Percentiles rank a stretch among this genome's conserved stretches.
Conservation (phyloP, 768 basidiomycete genomes). For the Pisolithus tinctorius region DNA sequence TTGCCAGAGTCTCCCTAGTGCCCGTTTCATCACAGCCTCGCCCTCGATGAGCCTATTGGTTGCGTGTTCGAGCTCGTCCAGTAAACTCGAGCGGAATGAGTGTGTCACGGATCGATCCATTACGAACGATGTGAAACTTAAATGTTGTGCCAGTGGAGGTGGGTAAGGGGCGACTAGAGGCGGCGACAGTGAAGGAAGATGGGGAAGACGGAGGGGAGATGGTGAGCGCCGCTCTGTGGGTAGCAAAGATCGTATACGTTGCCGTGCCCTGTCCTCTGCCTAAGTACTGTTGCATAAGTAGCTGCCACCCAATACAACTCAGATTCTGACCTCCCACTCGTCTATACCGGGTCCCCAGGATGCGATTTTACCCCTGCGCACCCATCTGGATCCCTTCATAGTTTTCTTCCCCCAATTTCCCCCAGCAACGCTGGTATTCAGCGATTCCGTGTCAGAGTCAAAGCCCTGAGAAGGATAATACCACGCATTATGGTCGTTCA, state of each 20-base stretch:
- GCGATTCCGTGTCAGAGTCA: slow-evolving; percentile 57
- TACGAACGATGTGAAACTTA: slow-evolving; percentile 77
- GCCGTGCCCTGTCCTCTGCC: slow-evolving; percentile 80
- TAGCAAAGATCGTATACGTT: slow-evolving; percentile 64
- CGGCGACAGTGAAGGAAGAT: slow-evolving; percentile 73
- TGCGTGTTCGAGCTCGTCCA: slow-evolving; percentile 75
- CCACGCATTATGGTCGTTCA: slow-evolving; percentile 73
- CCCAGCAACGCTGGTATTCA: slow-evolving; percentile 38
- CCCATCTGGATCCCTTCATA: slow-evolving; percentile 71
- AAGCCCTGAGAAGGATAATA: slow-evolving; percentile 79
- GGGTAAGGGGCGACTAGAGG: slow-evolving; percentile 74
- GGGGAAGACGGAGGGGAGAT: slow-evolving; percentile 67
- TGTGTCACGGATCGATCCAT: slow-evolving; percentile 81
- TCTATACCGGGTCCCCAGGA: slow-evolving; percentile 81
- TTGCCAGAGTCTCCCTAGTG: slow-evolving; percentile 77
- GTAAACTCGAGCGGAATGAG: slow-evolving; percentile 70
- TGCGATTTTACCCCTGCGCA: slow-evolving; percentile 73
- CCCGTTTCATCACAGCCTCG: slow-evolving; percentile 64
- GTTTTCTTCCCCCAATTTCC: slow-evolving; percentile 88
- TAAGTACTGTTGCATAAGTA: slow-evolving; percentile 23
- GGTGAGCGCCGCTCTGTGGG: slow-evolving; percentile 57
- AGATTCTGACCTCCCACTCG: slow-evolving; percentile 66
- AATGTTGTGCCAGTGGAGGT: slow-evolving; percentile 57
- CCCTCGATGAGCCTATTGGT: slow-evolving; percentile 83
- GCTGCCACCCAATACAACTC: slow-evolving; percentile 1